These are phyloP conservation scores for Penicillium crustosum DNA, from an alignment of 2,329 filamentous ascomycete genomes.

Conservation along the genomic window DNA sequence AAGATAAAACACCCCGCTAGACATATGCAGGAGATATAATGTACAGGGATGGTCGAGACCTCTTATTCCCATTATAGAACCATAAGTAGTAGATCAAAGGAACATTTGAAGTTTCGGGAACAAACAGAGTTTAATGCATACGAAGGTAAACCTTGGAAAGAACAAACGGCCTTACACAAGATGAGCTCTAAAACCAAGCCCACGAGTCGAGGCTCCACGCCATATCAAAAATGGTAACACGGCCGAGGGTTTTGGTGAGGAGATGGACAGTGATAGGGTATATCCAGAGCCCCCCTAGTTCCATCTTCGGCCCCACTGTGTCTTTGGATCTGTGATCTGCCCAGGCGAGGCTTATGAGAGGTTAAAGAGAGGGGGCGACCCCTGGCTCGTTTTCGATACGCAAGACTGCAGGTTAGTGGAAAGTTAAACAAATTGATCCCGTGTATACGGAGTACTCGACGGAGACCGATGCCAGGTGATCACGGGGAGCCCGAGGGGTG, in stretches of 20 bases:
- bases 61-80: background rate
- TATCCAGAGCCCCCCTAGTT: conserved; percentile 24
- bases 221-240: conserved; percentile 23
- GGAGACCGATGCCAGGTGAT: background rate
- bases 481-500: background rate
- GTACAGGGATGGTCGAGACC: conserved; percentile 1
- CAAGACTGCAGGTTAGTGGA: background rate
- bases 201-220: conserved; percentile 3
- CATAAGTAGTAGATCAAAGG: background rate
- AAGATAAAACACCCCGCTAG: background rate
- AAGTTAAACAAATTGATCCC: background rate
- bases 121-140: background rate
- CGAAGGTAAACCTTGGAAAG: background rate
- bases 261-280: conserved; percentile 21
- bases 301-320: conserved; percentile 13
- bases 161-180: background rate
- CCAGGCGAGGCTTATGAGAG: background rate
- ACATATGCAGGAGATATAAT: conserved; percentile 8
- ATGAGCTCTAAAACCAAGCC: conserved; percentile 6
- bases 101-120: background rate
- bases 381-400: background rate
- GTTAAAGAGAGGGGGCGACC: background rate
- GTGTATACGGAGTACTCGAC: background rate
- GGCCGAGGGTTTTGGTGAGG: conserved; percentile 18
- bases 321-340: background rate